Conservation (phyloP, 2,329 filamentous ascomycete species). For the Fusarium sp. region DNA sequence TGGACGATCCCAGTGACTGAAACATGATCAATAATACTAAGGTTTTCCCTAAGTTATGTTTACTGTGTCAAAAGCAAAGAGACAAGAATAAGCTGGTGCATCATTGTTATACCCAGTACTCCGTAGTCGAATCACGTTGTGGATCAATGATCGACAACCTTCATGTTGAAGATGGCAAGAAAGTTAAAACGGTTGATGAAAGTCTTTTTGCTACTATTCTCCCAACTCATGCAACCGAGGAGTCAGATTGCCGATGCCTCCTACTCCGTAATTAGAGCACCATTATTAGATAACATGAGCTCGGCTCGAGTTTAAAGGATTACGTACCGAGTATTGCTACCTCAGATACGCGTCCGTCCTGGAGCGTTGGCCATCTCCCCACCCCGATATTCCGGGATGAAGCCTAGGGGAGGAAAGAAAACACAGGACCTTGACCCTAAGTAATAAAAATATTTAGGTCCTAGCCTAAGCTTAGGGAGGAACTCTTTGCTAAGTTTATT, state of each 20-base stretch:
- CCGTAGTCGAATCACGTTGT: constrained; percentile 16
- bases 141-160: constrained; percentile 25
- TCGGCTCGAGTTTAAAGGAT: background rate
- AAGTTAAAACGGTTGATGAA: background rate
- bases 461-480: too few species aligned
- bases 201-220: background rate
- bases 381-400: constrained; percentile 31
- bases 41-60: background rate
- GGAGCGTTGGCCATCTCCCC: constrained; percentile 5
- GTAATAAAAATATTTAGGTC: too few species aligned
- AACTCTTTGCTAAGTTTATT: too few species aligned
- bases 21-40: background rate
- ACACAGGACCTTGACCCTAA: too few species aligned
- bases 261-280: background rate
- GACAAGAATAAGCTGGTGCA: background rate
- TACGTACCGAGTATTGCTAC: constrained; percentile 10
- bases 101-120: background rate
- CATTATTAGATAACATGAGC: background rate
- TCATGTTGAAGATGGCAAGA: background rate
- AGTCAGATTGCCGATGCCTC: constrained; percentile 19
- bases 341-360: constrained; percentile 1
- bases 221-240: constrained; percentile 16
- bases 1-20: background rate
- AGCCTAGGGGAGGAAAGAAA: too few species aligned
- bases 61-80: constrained; percentile 3